Evolutionary conservation across 306 rosid genomes (phyloP).

Genomic region (Styphnolobium japonicum): DNA sequence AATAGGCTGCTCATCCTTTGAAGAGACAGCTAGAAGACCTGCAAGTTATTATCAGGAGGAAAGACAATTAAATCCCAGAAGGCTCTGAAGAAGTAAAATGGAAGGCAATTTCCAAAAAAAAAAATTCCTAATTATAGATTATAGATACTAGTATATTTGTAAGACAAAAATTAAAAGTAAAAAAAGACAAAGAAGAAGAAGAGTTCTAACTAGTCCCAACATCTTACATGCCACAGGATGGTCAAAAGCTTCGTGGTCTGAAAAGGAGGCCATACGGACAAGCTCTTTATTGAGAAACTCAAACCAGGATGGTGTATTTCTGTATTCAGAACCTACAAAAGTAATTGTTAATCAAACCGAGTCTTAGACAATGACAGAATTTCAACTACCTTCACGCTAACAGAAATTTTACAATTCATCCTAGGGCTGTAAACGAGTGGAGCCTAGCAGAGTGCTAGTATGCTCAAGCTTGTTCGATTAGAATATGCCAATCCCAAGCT

Average conservation of each 20-base stretch:
- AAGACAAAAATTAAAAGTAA: conserved; percentile 12
- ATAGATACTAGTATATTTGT: neutral
- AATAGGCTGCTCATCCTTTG: conserved; percentile 87
- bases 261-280: conserved; percentile 69
- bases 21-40: conserved; percentile 94
- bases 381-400: conserved; percentile 11
- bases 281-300: conserved; percentile 86
- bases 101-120: neutral
- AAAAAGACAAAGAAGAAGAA: neutral
- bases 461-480: conserved; percentile 6
- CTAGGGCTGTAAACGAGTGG: neutral
- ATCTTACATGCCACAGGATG: conserved; percentile 97
- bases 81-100: conserved; percentile 5
- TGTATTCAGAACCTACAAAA: conserved; percentile 64
- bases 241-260: conserved; percentile 98
- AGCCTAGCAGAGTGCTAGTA: neutral
- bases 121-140: neutral
- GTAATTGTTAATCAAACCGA: conserved; percentile 23
- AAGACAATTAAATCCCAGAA: conserved; percentile 15
- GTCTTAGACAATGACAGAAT: conserved; percentile 10
- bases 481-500: neutral
- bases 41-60: conserved; percentile 34
- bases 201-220: conserved; percentile 26
- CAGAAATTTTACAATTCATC: neutral
- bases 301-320: conserved; percentile 79